These are phyloP conservation scores for Eutypella sp. DNA, from an alignment of 2,329 filamentous ascomycete species.

Conservation along the genomic window DNA sequence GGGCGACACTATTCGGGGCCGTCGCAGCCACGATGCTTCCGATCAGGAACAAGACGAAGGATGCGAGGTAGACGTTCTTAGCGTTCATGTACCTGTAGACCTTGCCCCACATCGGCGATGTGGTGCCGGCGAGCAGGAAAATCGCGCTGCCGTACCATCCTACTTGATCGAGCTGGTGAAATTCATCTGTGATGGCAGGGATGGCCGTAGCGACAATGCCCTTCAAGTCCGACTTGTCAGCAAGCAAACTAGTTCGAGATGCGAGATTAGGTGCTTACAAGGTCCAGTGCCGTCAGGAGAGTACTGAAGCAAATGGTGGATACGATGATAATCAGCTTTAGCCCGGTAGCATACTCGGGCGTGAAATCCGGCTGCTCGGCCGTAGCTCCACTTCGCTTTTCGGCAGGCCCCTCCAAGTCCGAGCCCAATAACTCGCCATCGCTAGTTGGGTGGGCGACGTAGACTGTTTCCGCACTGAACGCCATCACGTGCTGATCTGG, in stretches of 20 bases:
- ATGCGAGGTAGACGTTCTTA: background rate
- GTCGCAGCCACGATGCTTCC: constrained; percentile 4
- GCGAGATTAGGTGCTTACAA: no score
- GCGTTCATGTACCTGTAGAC: constrained; percentile 3
- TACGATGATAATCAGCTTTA: no score
- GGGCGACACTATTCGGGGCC: constrained; percentile 4
- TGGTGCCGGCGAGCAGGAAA: constrained; percentile 1
- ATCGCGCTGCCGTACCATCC: constrained; percentile 3
- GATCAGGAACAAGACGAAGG: constrained; percentile 3
- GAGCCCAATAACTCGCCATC: no score
- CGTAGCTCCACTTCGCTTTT: no score
- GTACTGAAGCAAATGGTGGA: no score
- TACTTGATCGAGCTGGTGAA: constrained; percentile 2
- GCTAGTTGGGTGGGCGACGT: no score
- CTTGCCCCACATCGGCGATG: constrained; percentile 2
- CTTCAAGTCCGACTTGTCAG: no score
- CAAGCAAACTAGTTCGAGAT: no score
- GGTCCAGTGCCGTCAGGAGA: no score
- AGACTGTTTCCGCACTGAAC: background rate
- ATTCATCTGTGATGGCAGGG: constrained; percentile 6
- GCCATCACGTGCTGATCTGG: background rate
- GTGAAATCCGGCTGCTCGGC: no score
- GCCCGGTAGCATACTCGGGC: no score
- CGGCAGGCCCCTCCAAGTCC: no score
- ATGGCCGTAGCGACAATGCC: constrained; percentile 9